Evolutionary conservation across 768 basidiomycete genomes (phyloP), one percentile per base, ranked within the genome.

Genomic region (Kwoniella sp.): DNA sequence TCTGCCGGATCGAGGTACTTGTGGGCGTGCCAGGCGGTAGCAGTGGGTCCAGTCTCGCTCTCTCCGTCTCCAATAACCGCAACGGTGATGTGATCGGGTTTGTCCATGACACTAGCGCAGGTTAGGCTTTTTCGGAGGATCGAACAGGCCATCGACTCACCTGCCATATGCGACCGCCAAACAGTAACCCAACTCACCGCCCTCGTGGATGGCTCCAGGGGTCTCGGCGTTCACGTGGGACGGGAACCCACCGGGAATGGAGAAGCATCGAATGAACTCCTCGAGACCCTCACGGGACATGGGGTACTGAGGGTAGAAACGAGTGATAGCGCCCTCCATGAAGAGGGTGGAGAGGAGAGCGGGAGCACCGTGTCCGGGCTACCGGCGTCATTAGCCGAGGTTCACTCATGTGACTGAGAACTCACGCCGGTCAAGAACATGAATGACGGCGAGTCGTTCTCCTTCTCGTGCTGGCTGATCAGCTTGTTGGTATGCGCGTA

Each of bases 31-130:
- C 88, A 91, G 5, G 17, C 75, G 3, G 70, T 67, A 5, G 76
- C 74, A 11, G 76, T 76, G 6, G 76, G 75, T 15, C 67, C 67
- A 17, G 70, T 71, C 58, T 73, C 66, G 29, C 34, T 70, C 75
- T 92, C 89, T 25, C 89, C 89, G 56, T 91, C 89, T 20, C 89
- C 89, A n/a, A 93, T 76, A 27, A 92, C 79, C 55, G 86, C 88
- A 41, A 84, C 80, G 17, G 85, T 82, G 62, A 92, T 80, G 15
- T 89, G 82, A 66, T 91, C 80, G 7, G 89, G 89, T 58, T 88
- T 85, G 71, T 95, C 90, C 87, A 93, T 89, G 61, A 88, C 83
- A 22, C 87, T 84, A n/a, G n/a, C n/a, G n/a, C n/a, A n/a, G n/a
- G n/a, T n/a, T n/a, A n/a, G n/a, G n/a, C n/a, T n/a, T n/a, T n/a